Percentiles rank a stretch among this genome's conserved stretches.
Evolutionary conservation across 2,329 filamentous ascomycete species (phyloP).

Genomic region (Colletotrichum noveboracense): DNA sequence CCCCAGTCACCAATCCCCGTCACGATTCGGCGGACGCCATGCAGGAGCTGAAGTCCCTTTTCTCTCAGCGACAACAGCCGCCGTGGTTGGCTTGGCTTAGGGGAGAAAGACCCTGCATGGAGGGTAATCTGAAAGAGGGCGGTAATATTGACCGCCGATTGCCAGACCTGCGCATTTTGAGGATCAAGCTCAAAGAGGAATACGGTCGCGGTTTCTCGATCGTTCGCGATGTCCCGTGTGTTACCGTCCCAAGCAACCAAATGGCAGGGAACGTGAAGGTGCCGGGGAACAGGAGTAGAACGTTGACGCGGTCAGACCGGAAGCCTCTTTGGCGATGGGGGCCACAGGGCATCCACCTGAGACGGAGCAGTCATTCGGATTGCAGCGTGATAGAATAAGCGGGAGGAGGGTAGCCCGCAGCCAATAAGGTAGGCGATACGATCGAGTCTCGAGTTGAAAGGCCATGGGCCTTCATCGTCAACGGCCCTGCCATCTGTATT

Average conservation of each 20-base stretch:
- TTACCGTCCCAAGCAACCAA: background rate
- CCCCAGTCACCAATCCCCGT: background rate
- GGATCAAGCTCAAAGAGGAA: background rate
- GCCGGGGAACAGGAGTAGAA: background rate
- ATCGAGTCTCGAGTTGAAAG: background rate
- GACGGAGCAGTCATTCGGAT: background rate
- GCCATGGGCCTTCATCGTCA: background rate
- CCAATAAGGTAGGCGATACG: background rate
- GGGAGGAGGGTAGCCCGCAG: background rate
- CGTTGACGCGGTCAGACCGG: conserved; percentile 4
- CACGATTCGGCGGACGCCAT: background rate
- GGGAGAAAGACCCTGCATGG: background rate
- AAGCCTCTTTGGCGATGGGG: background rate
- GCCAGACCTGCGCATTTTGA: background rate
- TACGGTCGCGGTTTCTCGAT: background rate
- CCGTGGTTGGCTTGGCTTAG: background rate
- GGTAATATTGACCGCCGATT: background rate
- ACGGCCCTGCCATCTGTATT: background rate
- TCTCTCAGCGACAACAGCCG: background rate
- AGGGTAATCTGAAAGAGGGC: background rate
- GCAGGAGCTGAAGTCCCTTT: background rate
- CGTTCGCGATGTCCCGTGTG: background rate
- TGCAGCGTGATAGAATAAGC: background rate
- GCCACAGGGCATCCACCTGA: background rate
- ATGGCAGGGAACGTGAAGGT: background rate